Percentiles rank a stretch among this genome's conserved stretches.
Evolutionary conservation across 2,329 filamentous ascomycete species (phyloP).

Genomic region (Phialocephala sp.): DNA sequence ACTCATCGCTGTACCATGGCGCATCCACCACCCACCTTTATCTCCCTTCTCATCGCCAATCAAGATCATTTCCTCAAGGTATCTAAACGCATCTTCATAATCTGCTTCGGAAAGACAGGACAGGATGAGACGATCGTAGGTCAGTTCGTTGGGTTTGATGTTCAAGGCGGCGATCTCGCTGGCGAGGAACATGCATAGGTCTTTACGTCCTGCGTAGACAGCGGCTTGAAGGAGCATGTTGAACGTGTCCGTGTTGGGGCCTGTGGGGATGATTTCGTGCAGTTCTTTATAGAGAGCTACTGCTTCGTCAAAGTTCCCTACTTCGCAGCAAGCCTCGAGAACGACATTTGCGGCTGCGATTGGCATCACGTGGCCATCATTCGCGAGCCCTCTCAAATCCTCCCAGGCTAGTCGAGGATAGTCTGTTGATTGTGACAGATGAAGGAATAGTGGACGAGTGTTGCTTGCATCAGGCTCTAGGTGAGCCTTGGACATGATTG

Average conservation of each 20-base stretch:
- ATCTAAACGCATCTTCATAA: constrained; percentile 54
- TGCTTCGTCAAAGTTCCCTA: constrained; percentile 53
- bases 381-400: constrained; percentile 61
- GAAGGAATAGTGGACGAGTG: constrained; percentile 65
- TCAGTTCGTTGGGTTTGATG: constrained; percentile 59
- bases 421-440: constrained; percentile 55
- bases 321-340: constrained; percentile 44
- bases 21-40: constrained; percentile 41
- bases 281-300: constrained; percentile 66
- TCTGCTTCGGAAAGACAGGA: constrained; percentile 55
- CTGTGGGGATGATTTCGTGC: constrained; percentile 54
- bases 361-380: constrained; percentile 55
- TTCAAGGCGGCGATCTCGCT: constrained; percentile 64
- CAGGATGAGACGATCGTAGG: constrained; percentile 66
- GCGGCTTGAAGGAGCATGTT: constrained; percentile 60
- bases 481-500: constrained; percentile 73
- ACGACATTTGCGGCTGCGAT: constrained; percentile 54
- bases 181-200: constrained; percentile 64
- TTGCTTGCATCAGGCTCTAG: constrained; percentile 61
- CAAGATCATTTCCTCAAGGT: constrained; percentile 55
- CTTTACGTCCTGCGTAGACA: constrained; percentile 48
- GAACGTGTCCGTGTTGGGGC: constrained; percentile 60
- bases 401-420: constrained; percentile 57
- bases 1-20: constrained; percentile 34
- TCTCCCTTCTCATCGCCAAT: constrained; percentile 43